A percentile compares a stretch with the other conserved stretches of the same genome.
phyloP scores from a whole-genome alignment of 495 filamentous ascomycete species.

The Echria macrotheca region DNA sequence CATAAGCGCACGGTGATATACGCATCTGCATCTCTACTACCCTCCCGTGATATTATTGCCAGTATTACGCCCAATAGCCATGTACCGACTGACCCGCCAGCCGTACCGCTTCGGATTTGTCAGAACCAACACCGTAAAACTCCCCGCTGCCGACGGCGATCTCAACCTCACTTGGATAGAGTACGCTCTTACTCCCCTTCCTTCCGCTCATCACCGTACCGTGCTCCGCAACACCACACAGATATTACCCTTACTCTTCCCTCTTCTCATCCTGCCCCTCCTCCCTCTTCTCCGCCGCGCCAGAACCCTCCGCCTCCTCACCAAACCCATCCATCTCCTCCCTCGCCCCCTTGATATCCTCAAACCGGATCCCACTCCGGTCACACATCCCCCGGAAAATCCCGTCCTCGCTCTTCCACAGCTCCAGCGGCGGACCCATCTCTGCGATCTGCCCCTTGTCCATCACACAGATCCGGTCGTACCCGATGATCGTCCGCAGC shows the following conservation, averaged over 20 bases:
- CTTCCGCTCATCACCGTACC: no score
- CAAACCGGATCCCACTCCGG: constrained; percentile 69
- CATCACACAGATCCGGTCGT: constrained; percentile 96
- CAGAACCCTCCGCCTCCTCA: no score
- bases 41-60: no score
- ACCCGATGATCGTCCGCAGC: constrained; percentile 84
- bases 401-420: constrained; percentile 59
- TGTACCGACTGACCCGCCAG: no score
- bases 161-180: no score
- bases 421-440: constrained; percentile 64
- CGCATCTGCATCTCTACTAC: no score
- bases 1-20: no score
- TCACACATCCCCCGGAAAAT: constrained; percentile 94
- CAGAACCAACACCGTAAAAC: no score
- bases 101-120: no score
- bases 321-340: constrained; percentile 21
- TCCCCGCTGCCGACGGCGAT: no score
- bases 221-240: neutral
- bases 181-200: no score
- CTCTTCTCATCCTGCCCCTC: neutral
- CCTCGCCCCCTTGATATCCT: constrained; percentile 55
- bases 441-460: constrained; percentile 81
- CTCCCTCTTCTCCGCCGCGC: neutral
- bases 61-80: no score
- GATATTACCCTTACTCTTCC: neutral